phyloP scores from a whole-genome alignment of 768 basidiomycete species.

The Collybia mongolica region DNA sequence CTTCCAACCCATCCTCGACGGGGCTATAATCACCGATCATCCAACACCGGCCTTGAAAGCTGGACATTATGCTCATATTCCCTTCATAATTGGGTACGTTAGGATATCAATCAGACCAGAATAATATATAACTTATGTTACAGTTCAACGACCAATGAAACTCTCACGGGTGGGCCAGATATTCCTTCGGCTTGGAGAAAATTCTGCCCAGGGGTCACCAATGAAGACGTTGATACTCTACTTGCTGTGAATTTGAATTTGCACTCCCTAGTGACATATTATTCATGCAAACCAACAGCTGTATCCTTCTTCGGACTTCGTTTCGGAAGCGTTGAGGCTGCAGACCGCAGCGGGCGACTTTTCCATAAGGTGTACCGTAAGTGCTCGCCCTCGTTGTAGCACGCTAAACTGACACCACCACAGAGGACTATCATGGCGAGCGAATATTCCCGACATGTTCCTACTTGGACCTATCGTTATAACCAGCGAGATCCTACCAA shows the following conservation, averaged over 20 bases:
- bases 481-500: constrained; percentile 49
- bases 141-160: neutral
- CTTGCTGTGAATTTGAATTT: constrained; percentile 17
- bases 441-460: constrained; percentile 29
- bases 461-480: constrained; percentile 52
- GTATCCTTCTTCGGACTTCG: constrained; percentile 42
- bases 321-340: constrained; percentile 35
- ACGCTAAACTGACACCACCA: neutral
- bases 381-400: constrained; percentile 16
- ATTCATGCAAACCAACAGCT: constrained; percentile 16
- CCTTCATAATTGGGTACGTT: constrained; percentile 54
- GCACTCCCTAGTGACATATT: neutral
- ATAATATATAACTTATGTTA: too few relatives aligned
- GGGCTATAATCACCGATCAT: constrained; percentile 26
- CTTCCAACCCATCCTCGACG: constrained; percentile 26
- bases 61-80: constrained; percentile 28
- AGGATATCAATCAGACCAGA: neutral
- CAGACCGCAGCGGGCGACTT: constrained; percentile 46
- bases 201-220: constrained; percentile 45
- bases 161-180: constrained; percentile 19
- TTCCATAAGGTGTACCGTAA: constrained; percentile 48
- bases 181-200: constrained; percentile 31
- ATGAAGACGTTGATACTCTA: constrained; percentile 32
- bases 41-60: constrained; percentile 29
- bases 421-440: constrained; percentile 43